Evolutionary conservation across 2,329 filamentous ascomycete genomes (phyloP), one percentile per base, ranked within the genome.

Genomic region (Scorias spongiosa): DNA sequence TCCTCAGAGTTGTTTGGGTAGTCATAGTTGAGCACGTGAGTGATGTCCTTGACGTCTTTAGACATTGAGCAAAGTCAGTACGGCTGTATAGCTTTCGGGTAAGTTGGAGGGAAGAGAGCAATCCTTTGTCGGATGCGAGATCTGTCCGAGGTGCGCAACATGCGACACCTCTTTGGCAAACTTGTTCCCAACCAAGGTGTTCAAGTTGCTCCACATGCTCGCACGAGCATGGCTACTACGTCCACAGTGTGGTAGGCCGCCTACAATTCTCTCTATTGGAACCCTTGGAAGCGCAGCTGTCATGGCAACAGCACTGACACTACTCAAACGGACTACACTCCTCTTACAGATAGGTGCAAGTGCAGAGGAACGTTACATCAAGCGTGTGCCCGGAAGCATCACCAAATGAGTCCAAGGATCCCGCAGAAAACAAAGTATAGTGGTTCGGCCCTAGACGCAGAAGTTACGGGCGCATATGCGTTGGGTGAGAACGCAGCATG

Each of bases 41-140:
- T 96, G 74, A 98, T 98, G 77, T 98, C 93, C 72, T 88, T 89
- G 74, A 98, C 91, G 83, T 98, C 91, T 96, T 95, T 63, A 70
- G 61, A 72, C 66, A 72, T 66, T 26, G 20, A 26, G 20, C 71
- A 64, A 53, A 51, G 56, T 60, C 55, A 59, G 57, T 58, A 51
- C 45, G 43, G 40, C 41, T 40, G 14, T 6, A 40, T 37, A 46
- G 42, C 61, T 59, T 67, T 71, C 75, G 52, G 54, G 59, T 64
- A 60, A 66, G 60, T 60, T 48, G 51, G 47, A 54, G 55, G 49
- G 57, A 65, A 59, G 66, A 65, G 61, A 61, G 59, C 62, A 65
- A 67, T 66, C 73, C 73, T 67, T 70, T 69, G 62, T 67, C 68
- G 71, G 69, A 70, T 59, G 57, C 58, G 56, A 58, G 56, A 60